Base-by-base conservation (phyloP, 352 stramenopile genomes). In the Globisporangium parvum region DNA sequence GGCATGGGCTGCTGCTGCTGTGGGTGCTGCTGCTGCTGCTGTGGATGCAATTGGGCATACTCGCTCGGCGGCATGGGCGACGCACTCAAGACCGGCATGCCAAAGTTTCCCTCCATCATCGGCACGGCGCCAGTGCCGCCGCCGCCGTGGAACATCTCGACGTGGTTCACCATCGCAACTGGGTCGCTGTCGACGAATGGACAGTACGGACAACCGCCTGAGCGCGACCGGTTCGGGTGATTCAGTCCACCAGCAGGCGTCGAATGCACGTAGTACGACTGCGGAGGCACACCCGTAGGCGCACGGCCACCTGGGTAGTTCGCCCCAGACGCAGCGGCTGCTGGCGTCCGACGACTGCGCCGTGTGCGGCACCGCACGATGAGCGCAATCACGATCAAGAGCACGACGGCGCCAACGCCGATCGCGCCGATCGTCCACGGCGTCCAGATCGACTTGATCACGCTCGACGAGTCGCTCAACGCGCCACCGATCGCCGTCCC, bases 121-220 rank as follows among this genome's bases (percentile, higher is more conserved):
- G 51, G 44, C 2, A 56, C 60, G 17, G 49, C 65, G 51, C 21
- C 55, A 28, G 15, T 55, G 37, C 20, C 35, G 47, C 53, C 53
- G 41, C 60, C 53, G 47, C 48, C 69, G 61, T 73, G 71, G 47
- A 72, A 59, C 37, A 57, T 57, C 63, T 91, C 75, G 24, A 90
- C 78, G 59, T 92, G 81, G 52, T 75, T 69, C 21, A 92, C 79
- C 66, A 92, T 79, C 48, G 64, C 46, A 3, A 88, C 77, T 9
- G 79, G 44, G 45, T 90, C 75, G 15, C 54, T 28, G 2, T 51
- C 75, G 15, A 55, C 45, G 54, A 85, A 92, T 11, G 62, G 59
- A 31, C 81, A 92, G 65, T 83, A 88, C 18, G 82, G 82, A 62
- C 82, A 92, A 28, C 63, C 55, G 46, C 70, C 45, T 0, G 47